These are phyloP conservation scores for Neurospora sp. DNA, from an alignment of 495 filamentous ascomycete genomes.

Conservation along the genomic window DNA sequence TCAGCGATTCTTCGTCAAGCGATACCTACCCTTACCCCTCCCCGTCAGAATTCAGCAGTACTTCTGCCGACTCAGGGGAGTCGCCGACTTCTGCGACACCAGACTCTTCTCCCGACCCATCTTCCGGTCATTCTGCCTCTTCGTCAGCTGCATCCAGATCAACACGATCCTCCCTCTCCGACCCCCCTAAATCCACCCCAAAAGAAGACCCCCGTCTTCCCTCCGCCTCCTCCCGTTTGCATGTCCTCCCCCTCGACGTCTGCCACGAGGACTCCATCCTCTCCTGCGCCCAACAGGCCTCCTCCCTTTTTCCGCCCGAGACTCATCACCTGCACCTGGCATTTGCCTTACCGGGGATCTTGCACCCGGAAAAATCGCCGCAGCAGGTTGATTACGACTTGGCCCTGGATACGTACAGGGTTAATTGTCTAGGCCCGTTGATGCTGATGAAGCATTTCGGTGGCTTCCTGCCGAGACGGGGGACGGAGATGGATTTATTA, in stretches of 20 bases:
- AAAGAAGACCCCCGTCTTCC: no score
- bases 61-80: background rate
- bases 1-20: background rate
- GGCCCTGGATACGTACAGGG: constrained; percentile 51
- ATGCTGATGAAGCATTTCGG: constrained; percentile 67
- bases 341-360: constrained; percentile 60
- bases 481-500: constrained; percentile 11
- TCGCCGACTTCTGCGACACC: background rate
- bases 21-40: background rate
- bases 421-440: constrained; percentile 65
- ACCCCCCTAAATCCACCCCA: constrained; percentile 29
- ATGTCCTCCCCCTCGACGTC: constrained; percentile 20
- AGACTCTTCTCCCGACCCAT: background rate
- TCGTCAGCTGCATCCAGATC: background rate
- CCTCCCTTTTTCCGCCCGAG: constrained; percentile 35
- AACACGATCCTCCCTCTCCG: constrained; percentile 38
- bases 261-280: constrained; percentile 40
- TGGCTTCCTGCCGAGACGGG: constrained; percentile 50
- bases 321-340: constrained; percentile 54
- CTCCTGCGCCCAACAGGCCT: constrained; percentile 30
- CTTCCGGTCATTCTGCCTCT: background rate
- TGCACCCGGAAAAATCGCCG: constrained; percentile 66
- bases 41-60: background rate
- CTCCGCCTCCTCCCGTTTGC: constrained; percentile 5
- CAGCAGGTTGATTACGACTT: constrained; percentile 45